A percentile compares a stretch with the other conserved stretches of the same genome.
Conservation (phyloP, 2,329 filamentous ascomycete genomes). For the Sporothrix euskadiensis region DNA sequence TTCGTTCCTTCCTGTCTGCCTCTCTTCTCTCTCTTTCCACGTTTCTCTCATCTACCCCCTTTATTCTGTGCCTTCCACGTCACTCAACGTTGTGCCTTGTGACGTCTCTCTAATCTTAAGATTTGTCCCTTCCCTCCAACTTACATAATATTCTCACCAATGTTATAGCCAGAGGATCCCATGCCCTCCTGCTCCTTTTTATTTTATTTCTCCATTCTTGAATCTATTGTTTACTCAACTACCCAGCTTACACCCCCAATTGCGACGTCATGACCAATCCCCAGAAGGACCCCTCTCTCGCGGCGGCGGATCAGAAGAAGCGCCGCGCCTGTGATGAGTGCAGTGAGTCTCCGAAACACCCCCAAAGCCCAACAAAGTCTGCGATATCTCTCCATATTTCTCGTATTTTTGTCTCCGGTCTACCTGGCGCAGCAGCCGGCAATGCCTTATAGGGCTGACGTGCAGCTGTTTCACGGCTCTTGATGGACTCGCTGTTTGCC, state of each 20-base stretch:
- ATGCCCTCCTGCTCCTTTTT: too few relatives aligned
- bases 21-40: not conserved
- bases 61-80: slow-evolving; percentile 15
- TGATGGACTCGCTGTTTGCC: not conserved
- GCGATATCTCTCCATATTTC: slow-evolving; percentile 6
- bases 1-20: not conserved
- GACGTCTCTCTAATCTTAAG: not conserved
- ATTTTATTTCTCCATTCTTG: not conserved
- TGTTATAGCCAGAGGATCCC: not conserved
- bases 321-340: slow-evolving; percentile 68
- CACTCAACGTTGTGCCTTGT: not conserved
- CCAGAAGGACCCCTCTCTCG: not conserved
- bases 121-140: not conserved
- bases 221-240: not conserved
- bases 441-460: not conserved
- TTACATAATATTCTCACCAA: slow-evolving; percentile 7
- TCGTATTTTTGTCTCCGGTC: not conserved
- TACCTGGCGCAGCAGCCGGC: not conserved
- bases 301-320: slow-evolving; percentile 42
- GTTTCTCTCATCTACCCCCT: not conserved
- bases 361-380: not conserved
- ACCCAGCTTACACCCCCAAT: not conserved
- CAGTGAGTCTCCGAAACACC: slow-evolving; percentile 50
- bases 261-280: not conserved
- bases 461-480: not conserved